These are phyloP conservation scores for Phytophthora constricta DNA, from an alignment of 352 stramenopile genomes.

Conservation along the genomic window DNA sequence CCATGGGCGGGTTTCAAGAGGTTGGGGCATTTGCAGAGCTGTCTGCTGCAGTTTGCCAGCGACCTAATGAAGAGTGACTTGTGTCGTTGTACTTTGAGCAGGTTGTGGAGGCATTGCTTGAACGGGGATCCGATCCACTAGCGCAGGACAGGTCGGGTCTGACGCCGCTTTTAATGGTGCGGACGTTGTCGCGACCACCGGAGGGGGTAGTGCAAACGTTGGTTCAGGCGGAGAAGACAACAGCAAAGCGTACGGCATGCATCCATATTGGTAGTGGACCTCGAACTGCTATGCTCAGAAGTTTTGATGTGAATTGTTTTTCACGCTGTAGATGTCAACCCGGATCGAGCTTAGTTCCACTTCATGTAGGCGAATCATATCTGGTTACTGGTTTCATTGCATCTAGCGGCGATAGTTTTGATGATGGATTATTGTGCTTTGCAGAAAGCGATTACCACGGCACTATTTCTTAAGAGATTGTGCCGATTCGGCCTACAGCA, in stretches of 20 bases:
- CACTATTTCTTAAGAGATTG: conserved; percentile 48
- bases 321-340: conserved; percentile 24
- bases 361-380: conserved; percentile 25
- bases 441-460: conserved; percentile 57
- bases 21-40: conserved; percentile 23
- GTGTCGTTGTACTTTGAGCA: conserved; percentile 8
- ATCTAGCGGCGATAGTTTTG: not conserved
- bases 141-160: conserved; percentile 65
- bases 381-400: not conserved
- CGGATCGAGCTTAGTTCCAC: conserved; percentile 21
- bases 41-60: not conserved
- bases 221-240: conserved; percentile 48
- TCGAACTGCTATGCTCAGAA: not conserved
- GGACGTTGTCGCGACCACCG: conserved; percentile 65
- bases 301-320: not conserved
- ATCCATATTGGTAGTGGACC: not conserved
- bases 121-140: conserved; percentile 52
- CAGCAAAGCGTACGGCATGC: conserved; percentile 28
- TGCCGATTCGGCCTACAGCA: conserved; percentile 33
- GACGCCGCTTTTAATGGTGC: conserved; percentile 69
- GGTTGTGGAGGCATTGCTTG: conserved; percentile 64
- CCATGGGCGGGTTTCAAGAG: conserved; percentile 69
- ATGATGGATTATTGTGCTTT: not conserved
- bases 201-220: conserved; percentile 74
- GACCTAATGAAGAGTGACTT: not conserved